Conservation (phyloP, 202 grass and related monocot genomes). For the Tripidium arundinaceum region DNA sequence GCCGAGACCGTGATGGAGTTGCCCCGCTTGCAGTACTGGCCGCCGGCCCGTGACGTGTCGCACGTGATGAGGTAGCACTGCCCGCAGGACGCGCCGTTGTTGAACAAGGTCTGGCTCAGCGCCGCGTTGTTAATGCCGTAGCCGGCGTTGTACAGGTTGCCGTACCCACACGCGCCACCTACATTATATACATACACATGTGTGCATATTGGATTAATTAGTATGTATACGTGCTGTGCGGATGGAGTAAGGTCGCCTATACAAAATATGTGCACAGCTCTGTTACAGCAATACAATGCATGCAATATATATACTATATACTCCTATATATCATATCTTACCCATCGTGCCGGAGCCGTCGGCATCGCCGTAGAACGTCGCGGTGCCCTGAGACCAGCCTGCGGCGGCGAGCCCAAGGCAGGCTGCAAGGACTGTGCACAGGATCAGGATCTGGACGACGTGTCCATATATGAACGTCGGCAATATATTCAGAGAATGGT, state of each 20-base stretch:
- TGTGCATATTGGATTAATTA: background rate
- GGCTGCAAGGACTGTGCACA: background rate
- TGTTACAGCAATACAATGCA: background rate
- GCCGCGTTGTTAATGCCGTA: conserved; percentile 56
- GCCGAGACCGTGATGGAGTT: conserved; percentile 14
- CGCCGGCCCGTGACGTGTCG: background rate
- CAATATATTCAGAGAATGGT: background rate
- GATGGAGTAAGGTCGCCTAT: background rate
- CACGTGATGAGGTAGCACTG: conserved; percentile 54
- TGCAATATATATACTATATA: background rate
- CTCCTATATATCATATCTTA: background rate
- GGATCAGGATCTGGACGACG: background rate
- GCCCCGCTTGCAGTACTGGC: conserved; percentile 29
- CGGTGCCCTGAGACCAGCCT: conserved; percentile 18
- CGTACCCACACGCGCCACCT: conserved; percentile 61
- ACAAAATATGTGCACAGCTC: too few relatives aligned
- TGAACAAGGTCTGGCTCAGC: conserved; percentile 67
- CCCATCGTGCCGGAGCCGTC: conserved; percentile 63
- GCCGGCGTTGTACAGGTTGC: conserved; percentile 56
- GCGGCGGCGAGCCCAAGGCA: conserved; percentile 8
- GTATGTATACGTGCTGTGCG: background rate
- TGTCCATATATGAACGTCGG: background rate
- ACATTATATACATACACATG: too few relatives aligned
- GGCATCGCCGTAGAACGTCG: conserved; percentile 56
- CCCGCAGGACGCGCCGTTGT: conserved; percentile 63